A percentile compares a stretch with the other conserved stretches of the same genome.
Conservation (phyloP, 768 basidiomycete genomes). For the Lentinus brumalis region DNA sequence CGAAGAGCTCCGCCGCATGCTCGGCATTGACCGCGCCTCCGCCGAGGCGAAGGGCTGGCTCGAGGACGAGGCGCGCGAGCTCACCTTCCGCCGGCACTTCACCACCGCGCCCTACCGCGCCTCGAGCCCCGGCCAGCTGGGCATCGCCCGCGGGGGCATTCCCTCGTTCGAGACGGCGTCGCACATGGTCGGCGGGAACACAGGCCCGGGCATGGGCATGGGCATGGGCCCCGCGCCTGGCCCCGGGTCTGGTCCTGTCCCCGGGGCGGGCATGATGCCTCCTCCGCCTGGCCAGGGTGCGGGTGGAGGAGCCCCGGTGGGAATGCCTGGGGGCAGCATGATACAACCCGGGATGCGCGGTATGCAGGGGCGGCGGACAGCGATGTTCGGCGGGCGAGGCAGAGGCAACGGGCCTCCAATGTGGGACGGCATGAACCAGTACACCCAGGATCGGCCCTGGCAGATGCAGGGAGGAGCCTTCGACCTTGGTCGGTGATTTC, state of each 20-base stretch:
- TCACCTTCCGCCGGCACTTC: conserved; percentile 19
- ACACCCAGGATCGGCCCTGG: conserved; percentile 49
- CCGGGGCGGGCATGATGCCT: neutral
- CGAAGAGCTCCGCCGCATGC: conserved; percentile 65
- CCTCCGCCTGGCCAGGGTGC: conserved; percentile 12
- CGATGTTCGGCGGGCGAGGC: conserved; percentile 56
- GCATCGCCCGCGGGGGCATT: conserved; percentile 27
- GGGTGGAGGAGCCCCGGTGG: conserved; percentile 12
- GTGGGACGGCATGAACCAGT: conserved; percentile 29
- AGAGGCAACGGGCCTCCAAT: conserved; percentile 38
- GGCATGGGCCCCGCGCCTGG: conserved; percentile 21
- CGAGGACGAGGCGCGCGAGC: conserved; percentile 47
- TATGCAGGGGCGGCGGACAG: conserved; percentile 51
- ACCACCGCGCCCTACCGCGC: conserved; percentile 11
- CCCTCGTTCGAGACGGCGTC: conserved; percentile 10
- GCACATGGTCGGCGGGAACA: conserved; percentile 1
- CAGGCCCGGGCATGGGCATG: conserved; percentile 7
- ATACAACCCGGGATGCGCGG: conserved; percentile 41
- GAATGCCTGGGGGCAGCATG: conserved; percentile 12
- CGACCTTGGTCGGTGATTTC: conserved; percentile 8
- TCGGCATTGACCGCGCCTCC: conserved; percentile 70
- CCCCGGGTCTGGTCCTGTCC: conserved; percentile 21
- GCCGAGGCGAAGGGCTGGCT: conserved; percentile 55
- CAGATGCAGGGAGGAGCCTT: conserved; percentile 24
- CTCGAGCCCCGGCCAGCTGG: conserved; percentile 16